Evolutionary conservation across 176 grass and related monocot species (phyloP).

Genomic region (Thalia dealbata): DNA sequence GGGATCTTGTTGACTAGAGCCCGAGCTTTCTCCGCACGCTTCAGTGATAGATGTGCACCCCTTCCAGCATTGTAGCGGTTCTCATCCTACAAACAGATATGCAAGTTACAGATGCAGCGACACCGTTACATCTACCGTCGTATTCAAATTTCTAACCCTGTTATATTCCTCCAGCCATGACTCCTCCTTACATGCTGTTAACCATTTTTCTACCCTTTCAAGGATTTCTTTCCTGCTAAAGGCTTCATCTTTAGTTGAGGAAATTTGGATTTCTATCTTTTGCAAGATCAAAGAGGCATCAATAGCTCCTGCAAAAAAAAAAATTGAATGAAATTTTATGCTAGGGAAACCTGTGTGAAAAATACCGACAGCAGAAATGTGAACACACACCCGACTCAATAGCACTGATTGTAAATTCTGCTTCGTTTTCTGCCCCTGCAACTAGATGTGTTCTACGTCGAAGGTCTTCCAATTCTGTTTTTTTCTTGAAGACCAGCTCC

Average conservation of each 20-base stretch:
- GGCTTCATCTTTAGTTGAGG: conserved; percentile 60
- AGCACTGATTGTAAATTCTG: conserved; percentile 42
- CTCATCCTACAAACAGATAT: conserved; percentile 45
- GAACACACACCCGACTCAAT: conserved; percentile 43
- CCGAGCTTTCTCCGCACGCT: conserved; percentile 70
- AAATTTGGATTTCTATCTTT: conserved; percentile 47
- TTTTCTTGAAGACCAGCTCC: conserved; percentile 63
- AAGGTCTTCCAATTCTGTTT: conserved; percentile 64
- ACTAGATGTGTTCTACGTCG: conserved; percentile 35
- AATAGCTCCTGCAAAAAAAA: conserved; percentile 45
- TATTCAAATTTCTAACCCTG: conserved; percentile 39
- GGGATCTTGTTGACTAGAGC: conserved; percentile 65
- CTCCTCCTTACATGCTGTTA: conserved; percentile 68
- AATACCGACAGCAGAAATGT: background rate
- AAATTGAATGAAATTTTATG: background rate
- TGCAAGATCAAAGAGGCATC: conserved; percentile 54
- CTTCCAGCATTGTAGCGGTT: conserved; percentile 71
- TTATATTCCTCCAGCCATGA: conserved; percentile 90
- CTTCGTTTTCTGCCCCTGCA: conserved; percentile 24
- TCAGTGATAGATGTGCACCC: conserved; percentile 63
- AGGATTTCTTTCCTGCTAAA: conserved; percentile 73
- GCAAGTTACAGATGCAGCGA: background rate
- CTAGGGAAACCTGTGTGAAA: background rate
- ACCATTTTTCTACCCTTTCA: conserved; percentile 63
- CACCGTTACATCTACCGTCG: background rate